Conservation (phyloP, 2,329 filamentous ascomycete genomes). For the Trichophaea hybrida region DNA sequence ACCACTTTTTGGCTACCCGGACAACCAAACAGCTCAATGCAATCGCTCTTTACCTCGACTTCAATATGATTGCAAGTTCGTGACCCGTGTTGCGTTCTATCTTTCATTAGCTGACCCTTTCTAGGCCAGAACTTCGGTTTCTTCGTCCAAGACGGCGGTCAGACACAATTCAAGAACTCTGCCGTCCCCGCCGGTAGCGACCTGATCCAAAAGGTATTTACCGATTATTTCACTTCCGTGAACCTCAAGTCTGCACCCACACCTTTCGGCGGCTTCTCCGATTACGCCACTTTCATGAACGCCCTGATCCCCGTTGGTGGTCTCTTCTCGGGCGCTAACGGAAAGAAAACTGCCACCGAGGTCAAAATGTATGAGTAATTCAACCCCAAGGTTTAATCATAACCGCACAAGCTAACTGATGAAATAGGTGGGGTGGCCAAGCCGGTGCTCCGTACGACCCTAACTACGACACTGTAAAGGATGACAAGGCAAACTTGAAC, state of each 20-base stretch:
- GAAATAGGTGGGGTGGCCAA: constrained; percentile 42
- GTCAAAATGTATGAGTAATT: constrained; percentile 35
- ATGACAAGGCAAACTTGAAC: constrained; percentile 42
- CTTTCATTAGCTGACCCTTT: too few relatives aligned
- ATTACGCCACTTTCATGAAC: constrained; percentile 46
- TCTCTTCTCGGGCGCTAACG: constrained; percentile 46
- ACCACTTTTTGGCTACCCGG: constrained; percentile 41
- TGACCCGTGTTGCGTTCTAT: constrained; percentile 36
- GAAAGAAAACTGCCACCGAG: constrained; percentile 42
- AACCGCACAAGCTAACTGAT: constrained; percentile 37
- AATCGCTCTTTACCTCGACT: constrained; percentile 52
- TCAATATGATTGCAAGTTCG: constrained; percentile 48
- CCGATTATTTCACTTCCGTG: constrained; percentile 36
- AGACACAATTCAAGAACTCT: constrained; percentile 35
- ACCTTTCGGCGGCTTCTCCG: constrained; percentile 44
- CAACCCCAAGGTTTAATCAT: constrained; percentile 32
- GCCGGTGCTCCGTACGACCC: constrained; percentile 39
- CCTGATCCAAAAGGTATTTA: constrained; percentile 40
- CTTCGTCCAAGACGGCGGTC: constrained; percentile 40
- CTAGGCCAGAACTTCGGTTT: constrained; percentile 40
- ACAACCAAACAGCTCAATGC: constrained; percentile 40
- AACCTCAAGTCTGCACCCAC: constrained; percentile 37
- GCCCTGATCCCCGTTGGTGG: constrained; percentile 43
- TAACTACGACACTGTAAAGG: constrained; percentile 43
- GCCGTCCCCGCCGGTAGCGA: constrained; percentile 36